Percentiles rank a stretch among this genome's conserved stretches.
Conservation (phyloP, 176 grass and related monocot species). For the Stipa capillata region DNA sequence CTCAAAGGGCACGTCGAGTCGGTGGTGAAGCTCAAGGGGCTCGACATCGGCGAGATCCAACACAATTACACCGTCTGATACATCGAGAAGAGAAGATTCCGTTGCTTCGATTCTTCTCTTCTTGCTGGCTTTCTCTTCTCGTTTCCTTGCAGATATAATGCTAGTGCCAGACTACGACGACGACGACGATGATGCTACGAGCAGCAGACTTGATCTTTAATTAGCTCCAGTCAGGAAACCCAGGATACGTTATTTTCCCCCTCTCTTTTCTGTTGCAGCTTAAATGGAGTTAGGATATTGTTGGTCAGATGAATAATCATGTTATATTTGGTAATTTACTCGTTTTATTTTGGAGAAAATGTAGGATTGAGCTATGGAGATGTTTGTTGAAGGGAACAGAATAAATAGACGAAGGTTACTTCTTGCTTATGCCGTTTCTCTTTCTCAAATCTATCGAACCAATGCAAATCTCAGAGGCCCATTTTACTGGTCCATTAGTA, state of each 20-base stretch:
- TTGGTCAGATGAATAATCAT: conserved; percentile 4
- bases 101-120: not conserved
- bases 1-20: conserved; percentile 57
- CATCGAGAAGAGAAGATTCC: not conserved
- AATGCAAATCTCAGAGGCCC: not conserved
- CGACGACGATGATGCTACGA: too few relatives aligned
- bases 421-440: not conserved
- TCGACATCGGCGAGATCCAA: conserved; percentile 44
- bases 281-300: not conserved
- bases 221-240: not conserved
- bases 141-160: not conserved
- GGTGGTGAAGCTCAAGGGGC: conserved; percentile 48
- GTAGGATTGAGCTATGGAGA: not conserved
- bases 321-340: not conserved
- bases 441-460: not conserved
- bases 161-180: not conserved
- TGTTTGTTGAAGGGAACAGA: not conserved
- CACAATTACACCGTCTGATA: conserved; percentile 46
- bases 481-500: not conserved
- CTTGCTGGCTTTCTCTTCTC: too few relatives aligned
- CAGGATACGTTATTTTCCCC: not conserved
- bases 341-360: not conserved
- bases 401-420: conserved; percentile 5
- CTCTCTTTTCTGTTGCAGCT: not conserved
- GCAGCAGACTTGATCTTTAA: not conserved